A percentile compares a stretch with the other conserved stretches of the same genome.
Evolutionary conservation across 2,329 filamentous ascomycete species (phyloP).

Genomic region (Trichoderma aggressivum): DNA sequence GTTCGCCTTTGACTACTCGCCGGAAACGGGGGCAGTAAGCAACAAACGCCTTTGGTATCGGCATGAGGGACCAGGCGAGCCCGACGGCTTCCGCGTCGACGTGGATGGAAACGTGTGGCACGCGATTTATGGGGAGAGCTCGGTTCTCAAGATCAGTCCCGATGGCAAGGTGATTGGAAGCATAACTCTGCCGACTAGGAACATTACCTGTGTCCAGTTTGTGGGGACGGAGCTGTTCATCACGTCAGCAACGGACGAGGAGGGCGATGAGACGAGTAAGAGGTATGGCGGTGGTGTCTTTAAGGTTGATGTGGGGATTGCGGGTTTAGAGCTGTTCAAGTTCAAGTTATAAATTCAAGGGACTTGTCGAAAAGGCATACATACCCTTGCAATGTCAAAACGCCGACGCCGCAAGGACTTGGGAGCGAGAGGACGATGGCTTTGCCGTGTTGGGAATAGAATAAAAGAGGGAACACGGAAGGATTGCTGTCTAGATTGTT

Average conservation of each 20-base stretch:
- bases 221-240: slow-evolving; percentile 72
- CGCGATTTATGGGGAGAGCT: slow-evolving; percentile 74
- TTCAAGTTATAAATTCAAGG: slow-evolving; percentile 49
- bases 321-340: slow-evolving; percentile 60
- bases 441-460: not conserved
- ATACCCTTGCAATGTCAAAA: not conserved
- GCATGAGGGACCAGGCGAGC: slow-evolving; percentile 62
- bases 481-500: not conserved
- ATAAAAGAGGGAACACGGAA: not conserved
- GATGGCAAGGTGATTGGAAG: slow-evolving; percentile 69
- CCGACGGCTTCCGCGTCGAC: slow-evolving; percentile 84
- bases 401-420: not conserved
- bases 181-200: slow-evolving; percentile 71
- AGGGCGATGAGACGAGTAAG: slow-evolving; percentile 60
- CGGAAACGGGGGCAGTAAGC: slow-evolving; percentile 58
- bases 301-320: slow-evolving; percentile 70
- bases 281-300: slow-evolving; percentile 70
- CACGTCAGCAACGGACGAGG: slow-evolving; percentile 69
- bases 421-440: not conserved
- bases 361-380: not conserved
- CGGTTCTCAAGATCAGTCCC: slow-evolving; percentile 71
- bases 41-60: slow-evolving; percentile 71
- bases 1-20: slow-evolving; percentile 70
- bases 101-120: slow-evolving; percentile 85
- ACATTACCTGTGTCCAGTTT: slow-evolving; percentile 79